Evolutionary conservation across 495 filamentous ascomycete species (phyloP).

Genomic region (Penicillium verhagenii): DNA sequence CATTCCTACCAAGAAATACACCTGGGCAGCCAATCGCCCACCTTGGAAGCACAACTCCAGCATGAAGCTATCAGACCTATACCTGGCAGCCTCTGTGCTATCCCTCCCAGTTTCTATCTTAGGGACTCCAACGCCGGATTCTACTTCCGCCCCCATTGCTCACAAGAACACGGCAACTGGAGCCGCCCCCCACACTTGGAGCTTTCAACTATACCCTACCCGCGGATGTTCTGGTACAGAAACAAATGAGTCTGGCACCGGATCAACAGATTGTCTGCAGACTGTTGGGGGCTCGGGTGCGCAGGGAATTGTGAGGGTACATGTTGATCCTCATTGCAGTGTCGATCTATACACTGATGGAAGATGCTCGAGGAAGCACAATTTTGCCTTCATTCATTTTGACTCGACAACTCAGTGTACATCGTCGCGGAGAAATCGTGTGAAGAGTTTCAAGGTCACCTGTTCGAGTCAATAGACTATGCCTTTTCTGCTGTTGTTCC

Average conservation of each 20-base stretch:
- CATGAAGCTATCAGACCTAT: neutral
- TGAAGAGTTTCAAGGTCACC: conserved; percentile 14
- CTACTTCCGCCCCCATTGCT: neutral
- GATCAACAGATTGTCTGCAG: conserved; percentile 5
- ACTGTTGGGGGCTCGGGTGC: conserved; percentile 4
- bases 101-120: neutral
- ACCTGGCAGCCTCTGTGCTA: neutral
- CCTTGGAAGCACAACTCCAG: neutral
- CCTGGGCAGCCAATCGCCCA: too few relatives aligned
- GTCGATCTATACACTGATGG: conserved; percentile 15
- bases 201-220: conserved; percentile 14
- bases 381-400: conserved; percentile 1
- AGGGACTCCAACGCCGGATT: neutral
- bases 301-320: neutral
- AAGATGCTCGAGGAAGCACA: conserved; percentile 6
- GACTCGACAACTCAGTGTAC: conserved; percentile 1
- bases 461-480: too few relatives aligned
- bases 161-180: neutral
- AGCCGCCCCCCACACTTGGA: conserved; percentile 2
- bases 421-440: conserved; percentile 1
- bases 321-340: conserved; percentile 11
- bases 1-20: too few relatives aligned
- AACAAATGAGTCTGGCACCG: conserved; percentile 5
- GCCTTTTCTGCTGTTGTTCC: too few relatives aligned
- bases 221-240: conserved; percentile 1